Evolutionary conservation across 1,139 yeast genomes (phyloP).

Genomic region (Candida glucosophila): DNA sequence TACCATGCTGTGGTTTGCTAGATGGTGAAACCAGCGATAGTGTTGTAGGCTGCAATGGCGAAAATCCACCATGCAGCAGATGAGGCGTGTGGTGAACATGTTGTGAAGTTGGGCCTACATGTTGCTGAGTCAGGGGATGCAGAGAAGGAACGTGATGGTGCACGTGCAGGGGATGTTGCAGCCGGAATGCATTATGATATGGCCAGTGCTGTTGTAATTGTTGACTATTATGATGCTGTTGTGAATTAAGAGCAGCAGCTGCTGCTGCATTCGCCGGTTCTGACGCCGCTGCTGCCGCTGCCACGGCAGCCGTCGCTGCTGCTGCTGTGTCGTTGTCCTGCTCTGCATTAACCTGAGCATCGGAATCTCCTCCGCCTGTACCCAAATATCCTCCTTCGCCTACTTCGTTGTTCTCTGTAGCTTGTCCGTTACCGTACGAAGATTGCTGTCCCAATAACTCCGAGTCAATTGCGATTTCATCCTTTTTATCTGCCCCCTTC

Average conservation of each 20-base stretch:
- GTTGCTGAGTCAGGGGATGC: constrained; percentile 10
- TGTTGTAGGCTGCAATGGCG: constrained; percentile 23
- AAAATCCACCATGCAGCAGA: constrained; percentile 6
- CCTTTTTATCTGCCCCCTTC: constrained; percentile 21
- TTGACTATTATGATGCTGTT: constrained; percentile 13
- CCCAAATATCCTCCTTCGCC: constrained; percentile 7
- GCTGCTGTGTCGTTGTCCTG: constrained; percentile 14
- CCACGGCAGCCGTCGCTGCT: constrained; percentile 26
- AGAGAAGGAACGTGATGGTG: too few relatives aligned
- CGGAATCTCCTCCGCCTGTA: constrained; percentile 6
- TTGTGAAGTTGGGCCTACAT: too few relatives aligned
- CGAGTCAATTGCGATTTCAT: constrained; percentile 37
- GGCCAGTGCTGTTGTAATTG: constrained; percentile 20
- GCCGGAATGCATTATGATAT: constrained; percentile 23
- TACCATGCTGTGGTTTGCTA: constrained; percentile 49
- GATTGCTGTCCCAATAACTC: constrained; percentile 40
- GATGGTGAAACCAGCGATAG: constrained; percentile 27
- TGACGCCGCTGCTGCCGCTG: constrained; percentile 20
- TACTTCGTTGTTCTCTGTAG: too few relatives aligned
- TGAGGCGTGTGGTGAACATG: constrained; percentile 9
- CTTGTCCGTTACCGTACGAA: constrained; percentile 14
- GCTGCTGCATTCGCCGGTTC: constrained; percentile 11
- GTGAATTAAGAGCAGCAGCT: constrained; percentile 13
- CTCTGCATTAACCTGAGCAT: constrained; percentile 9
- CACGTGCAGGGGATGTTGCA: too few relatives aligned